A percentile compares a stretch with the other conserved stretches of the same genome.
phyloP scores from a whole-genome alignment of 768 basidiomycete genomes.

The Gymnopilus dilepis region DNA sequence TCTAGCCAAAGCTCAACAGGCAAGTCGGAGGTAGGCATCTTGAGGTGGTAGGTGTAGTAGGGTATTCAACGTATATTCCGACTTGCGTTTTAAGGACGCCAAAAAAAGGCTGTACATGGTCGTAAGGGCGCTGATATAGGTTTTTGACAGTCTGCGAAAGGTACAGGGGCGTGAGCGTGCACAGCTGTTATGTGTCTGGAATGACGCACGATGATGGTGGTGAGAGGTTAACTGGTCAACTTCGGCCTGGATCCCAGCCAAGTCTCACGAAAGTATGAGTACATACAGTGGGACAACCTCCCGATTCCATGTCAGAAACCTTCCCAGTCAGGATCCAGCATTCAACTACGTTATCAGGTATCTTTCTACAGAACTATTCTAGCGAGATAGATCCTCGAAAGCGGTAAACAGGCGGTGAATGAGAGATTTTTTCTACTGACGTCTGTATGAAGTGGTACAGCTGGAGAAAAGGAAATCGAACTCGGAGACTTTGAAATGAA shows the following conservation, averaged over 20 bases:
- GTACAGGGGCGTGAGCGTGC: not conserved
- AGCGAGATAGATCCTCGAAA: too few relatives aligned
- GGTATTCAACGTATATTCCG: too few relatives aligned
- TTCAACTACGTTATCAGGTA: too few relatives aligned
- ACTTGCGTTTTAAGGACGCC: not conserved
- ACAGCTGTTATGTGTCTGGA: not conserved
- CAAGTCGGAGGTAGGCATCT: slow-evolving; percentile 25
- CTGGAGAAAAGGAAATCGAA: not conserved
- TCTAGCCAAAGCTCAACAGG: slow-evolving; percentile 34
- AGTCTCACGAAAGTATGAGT: too few relatives aligned
- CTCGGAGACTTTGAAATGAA: too few relatives aligned
- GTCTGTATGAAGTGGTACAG: not conserved
- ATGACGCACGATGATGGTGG: not conserved
- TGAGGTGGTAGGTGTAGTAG: not conserved
- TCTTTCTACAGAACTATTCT: too few relatives aligned
- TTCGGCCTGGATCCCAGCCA: too few relatives aligned
- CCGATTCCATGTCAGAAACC: too few relatives aligned
- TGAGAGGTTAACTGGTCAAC: not conserved
- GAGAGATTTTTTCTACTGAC: too few relatives aligned
- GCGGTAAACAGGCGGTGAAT: too few relatives aligned
- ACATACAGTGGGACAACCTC: too few relatives aligned
- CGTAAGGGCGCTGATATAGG: not conserved
- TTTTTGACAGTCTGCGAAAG: not conserved
- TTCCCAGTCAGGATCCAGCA: too few relatives aligned
- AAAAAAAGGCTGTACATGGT: not conserved